Evolutionary conservation across 306 rosid species (phyloP).

Genomic region (Cucurbita moschata): DNA sequence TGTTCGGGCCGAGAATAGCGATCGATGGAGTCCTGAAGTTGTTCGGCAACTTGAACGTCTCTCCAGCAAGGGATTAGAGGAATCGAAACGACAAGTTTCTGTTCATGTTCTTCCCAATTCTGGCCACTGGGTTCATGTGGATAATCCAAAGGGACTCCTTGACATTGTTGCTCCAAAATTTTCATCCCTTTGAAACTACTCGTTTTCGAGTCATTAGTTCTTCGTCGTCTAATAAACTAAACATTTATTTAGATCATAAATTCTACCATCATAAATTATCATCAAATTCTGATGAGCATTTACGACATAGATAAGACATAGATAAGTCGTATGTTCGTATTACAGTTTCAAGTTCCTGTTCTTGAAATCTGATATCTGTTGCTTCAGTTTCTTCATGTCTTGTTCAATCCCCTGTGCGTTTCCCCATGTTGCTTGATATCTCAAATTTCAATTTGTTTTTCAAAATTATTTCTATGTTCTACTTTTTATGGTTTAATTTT

Average conservation of each 20-base stretch:
- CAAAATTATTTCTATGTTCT: neutral
- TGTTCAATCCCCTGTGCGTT: neutral
- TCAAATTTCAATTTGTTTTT: too few relatives aligned
- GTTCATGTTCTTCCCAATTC: conserved; percentile 58
- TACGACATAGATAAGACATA: neutral
- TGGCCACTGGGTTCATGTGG: conserved; percentile 96
- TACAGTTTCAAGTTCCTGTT: neutral
- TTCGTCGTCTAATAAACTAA: neutral
- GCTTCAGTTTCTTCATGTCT: neutral
- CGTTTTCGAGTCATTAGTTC: neutral
- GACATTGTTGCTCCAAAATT: conserved; percentile 61
- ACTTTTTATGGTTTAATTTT: too few relatives aligned
- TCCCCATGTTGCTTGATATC: neutral
- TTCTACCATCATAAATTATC: neutral
- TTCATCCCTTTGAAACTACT: conserved; percentile 23
- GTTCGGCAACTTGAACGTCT: conserved; percentile 43
- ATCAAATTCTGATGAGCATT: neutral
- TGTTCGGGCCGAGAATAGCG: conserved; percentile 83
- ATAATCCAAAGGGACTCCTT: conserved; percentile 79
- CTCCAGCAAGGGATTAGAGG: conserved; percentile 24
- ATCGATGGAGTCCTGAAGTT: conserved; percentile 52
- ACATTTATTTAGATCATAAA: neutral
- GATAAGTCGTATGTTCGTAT: neutral
- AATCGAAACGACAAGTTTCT: conserved; percentile 44
- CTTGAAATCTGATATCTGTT: neutral